phyloP scores from a whole-genome alignment of 2,329 filamentous ascomycete genomes.

The Penicillium sp. region DNA sequence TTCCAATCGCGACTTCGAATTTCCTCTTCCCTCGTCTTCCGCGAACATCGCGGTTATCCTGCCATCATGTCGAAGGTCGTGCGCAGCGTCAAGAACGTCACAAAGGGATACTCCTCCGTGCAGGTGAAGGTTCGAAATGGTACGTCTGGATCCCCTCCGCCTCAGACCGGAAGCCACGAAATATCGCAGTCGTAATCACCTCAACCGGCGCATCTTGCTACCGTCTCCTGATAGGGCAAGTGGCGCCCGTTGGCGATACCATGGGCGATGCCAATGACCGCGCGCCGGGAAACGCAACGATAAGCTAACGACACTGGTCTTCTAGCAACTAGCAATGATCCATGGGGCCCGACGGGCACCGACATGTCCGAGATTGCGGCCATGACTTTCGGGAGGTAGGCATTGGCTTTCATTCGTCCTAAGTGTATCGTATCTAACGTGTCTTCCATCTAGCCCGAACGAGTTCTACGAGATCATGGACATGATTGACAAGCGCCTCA shows the following conservation, averaged over 20 bases:
- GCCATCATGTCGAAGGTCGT: conserved; percentile 89
- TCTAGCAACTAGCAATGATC: conserved; percentile 94
- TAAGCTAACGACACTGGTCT: conserved; percentile 17
- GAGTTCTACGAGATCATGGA: conserved; percentile 99
- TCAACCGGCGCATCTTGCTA: conserved; percentile 4
- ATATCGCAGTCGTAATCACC: conserved; percentile 1
- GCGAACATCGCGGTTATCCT: conserved; percentile 21
- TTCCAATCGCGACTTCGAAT: conserved; percentile 7
- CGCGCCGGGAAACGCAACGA: neutral
- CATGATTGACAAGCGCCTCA: conserved; percentile 97
- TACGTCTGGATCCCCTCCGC: conserved; percentile 51
- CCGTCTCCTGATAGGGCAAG: conserved; percentile 4
- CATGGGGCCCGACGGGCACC: conserved; percentile 96
- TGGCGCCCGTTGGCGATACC: conserved; percentile 6
- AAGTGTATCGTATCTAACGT: conserved; percentile 10
- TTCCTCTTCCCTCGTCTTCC: conserved; percentile 1
- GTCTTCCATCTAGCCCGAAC: conserved; percentile 67
- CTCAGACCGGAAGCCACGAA: neutral
- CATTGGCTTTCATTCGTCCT: neutral
- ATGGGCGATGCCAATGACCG: neutral
- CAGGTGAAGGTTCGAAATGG: conserved; percentile 99
- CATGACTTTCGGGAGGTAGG: conserved; percentile 96
- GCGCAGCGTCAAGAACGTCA: conserved; percentile 98
- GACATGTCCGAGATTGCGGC: conserved; percentile 99
- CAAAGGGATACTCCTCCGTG: conserved; percentile 94